These are phyloP conservation scores for Kurtzmaniella cleridarum DNA, from an alignment of 805 yeast species.

Conservation along the genomic window DNA sequence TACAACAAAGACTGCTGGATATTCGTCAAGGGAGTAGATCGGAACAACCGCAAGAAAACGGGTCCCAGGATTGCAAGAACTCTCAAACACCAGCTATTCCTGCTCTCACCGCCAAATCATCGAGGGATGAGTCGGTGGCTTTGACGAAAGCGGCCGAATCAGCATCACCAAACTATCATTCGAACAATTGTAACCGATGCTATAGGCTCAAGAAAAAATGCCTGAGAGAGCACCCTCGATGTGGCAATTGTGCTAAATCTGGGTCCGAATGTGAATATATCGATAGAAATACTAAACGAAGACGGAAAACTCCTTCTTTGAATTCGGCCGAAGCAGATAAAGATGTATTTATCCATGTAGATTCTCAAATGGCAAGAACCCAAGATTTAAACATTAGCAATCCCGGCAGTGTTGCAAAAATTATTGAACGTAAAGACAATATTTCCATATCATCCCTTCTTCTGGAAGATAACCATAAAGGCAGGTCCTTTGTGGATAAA, in stretches of 20 bases:
- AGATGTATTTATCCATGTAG: neutral
- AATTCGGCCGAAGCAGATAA: neutral
- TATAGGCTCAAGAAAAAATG: slow-evolving; percentile 40
- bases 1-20: slow-evolving; percentile 15
- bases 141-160: slow-evolving; percentile 2
- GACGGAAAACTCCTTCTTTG: slow-evolving; percentile 9
- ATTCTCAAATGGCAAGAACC: neutral
- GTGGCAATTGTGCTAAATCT: slow-evolving; percentile 32
- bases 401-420: no score
- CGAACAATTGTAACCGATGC: slow-evolving; percentile 35
- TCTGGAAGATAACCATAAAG: neutral
- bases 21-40: slow-evolving; percentile 5
- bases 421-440: no score
- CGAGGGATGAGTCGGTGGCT: neutral
- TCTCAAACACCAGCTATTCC: neutral
- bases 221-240: slow-evolving; percentile 31
- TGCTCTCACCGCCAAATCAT: no score
- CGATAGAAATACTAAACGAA: slow-evolving; percentile 22
- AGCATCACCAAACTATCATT: slow-evolving; percentile 24
- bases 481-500: neutral
- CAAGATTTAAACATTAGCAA: no score
- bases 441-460: neutral
- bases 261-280: slow-evolving; percentile 34
- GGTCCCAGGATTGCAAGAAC: neutral
- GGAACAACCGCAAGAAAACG: neutral